Conservation (phyloP, 1,284 basidiomycete species). For the Moesziomyces antarcticus region DNA sequence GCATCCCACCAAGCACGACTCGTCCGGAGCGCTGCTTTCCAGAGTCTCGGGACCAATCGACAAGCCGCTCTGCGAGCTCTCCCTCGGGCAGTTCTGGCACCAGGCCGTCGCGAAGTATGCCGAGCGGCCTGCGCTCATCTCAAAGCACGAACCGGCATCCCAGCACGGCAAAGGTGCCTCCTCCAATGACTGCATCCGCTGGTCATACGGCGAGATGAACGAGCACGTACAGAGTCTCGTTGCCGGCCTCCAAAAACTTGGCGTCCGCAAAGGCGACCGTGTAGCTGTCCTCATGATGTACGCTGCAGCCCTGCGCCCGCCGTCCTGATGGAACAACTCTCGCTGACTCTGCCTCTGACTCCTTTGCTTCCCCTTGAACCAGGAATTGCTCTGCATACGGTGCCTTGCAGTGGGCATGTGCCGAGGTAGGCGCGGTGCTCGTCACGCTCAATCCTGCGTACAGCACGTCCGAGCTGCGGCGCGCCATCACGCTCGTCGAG, state of each 20-base stretch:
- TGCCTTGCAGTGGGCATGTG: constrained; percentile 83
- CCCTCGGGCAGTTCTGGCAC: constrained; percentile 76
- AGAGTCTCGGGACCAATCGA: constrained; percentile 72
- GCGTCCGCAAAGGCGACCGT: constrained; percentile 80
- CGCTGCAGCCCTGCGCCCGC: not conserved
- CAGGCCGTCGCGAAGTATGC: constrained; percentile 73
- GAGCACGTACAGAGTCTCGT: constrained; percentile 77
- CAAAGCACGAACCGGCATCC: constrained; percentile 73
- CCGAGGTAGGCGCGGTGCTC: constrained; percentile 80
- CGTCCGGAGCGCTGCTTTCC: constrained; percentile 34
- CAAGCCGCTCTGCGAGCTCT: constrained; percentile 74
- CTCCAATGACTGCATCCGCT: constrained; percentile 73
- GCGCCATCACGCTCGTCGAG: constrained; percentile 75
- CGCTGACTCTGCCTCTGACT: not conserved
- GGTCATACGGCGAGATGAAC: constrained; percentile 80
- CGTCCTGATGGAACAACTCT: not conserved
- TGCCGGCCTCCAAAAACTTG: constrained; percentile 75
- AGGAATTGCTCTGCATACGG: constrained; percentile 76
- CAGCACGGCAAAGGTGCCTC: constrained; percentile 71
- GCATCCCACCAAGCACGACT: constrained; percentile 25
- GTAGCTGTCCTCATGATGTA: constrained; percentile 80
- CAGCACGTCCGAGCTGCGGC: constrained; percentile 76
- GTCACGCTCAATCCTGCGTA: constrained; percentile 87
- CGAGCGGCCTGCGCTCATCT: constrained; percentile 76
- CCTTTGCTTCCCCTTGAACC: not conserved